A percentile compares a stretch with the other conserved stretches of the same genome.
phyloP scores from a whole-genome alignment of 352 stramenopile species.

The Albugo laibachii region DNA sequence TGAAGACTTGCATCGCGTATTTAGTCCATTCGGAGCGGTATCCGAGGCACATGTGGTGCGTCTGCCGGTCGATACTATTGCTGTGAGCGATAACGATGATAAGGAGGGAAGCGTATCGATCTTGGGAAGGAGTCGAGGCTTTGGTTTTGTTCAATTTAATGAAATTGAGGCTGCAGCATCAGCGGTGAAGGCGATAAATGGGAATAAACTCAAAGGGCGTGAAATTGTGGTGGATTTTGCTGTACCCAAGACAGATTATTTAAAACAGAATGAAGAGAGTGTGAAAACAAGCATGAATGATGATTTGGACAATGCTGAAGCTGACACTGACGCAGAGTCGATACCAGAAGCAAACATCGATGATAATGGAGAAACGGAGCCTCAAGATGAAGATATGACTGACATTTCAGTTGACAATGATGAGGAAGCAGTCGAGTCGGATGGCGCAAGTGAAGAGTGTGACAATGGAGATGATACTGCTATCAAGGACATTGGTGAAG shows the following conservation, averaged over 20 bases:
- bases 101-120: slow-evolving; percentile 4
- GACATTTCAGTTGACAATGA: slow-evolving; percentile 9
- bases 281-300: slow-evolving; percentile 7
- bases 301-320: slow-evolving; percentile 12
- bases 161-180: slow-evolving; percentile 31
- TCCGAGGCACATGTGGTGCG: slow-evolving; percentile 57
- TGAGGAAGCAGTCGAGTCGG: slow-evolving; percentile 15
- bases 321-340: slow-evolving; percentile 8
- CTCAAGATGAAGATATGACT: slow-evolving; percentile 21
- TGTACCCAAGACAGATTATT: slow-evolving; percentile 55
- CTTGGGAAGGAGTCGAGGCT: slow-evolving; percentile 49
- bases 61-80: slow-evolving; percentile 24
- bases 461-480: slow-evolving; percentile 15
- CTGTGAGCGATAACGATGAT: slow-evolving; percentile 1
- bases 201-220: slow-evolving; percentile 54
- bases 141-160: slow-evolving; percentile 69
- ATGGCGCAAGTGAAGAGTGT: slow-evolving; percentile 13
- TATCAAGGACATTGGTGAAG: slow-evolving; percentile 3
- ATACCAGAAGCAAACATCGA: slow-evolving; percentile 1
- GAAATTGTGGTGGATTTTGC: slow-evolving; percentile 78
- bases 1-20: slow-evolving; percentile 46
- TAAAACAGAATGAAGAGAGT: slow-evolving; percentile 26
- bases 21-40: slow-evolving; percentile 35
- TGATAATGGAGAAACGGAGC: slow-evolving; percentile 9
- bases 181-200: slow-evolving; percentile 58